Conservation (phyloP, 352 stramenopile species). For the Phytophthora vignae region DNA sequence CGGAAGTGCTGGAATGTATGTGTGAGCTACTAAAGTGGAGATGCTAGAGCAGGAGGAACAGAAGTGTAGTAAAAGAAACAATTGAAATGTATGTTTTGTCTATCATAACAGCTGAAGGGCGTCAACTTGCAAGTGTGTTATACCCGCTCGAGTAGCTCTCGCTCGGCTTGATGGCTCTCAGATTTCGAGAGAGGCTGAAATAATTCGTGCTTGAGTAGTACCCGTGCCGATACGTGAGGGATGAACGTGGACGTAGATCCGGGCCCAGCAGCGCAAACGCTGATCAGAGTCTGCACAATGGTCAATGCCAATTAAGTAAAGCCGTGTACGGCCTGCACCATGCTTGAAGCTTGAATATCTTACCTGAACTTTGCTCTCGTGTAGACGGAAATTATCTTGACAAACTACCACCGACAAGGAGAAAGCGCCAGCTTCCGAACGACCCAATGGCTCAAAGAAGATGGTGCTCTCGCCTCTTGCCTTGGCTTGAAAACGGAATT, state of each 20-base stretch:
- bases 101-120: not conserved
- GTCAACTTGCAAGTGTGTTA: not conserved
- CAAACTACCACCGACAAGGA: conserved; percentile 15
- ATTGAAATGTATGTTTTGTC: conserved; percentile 2
- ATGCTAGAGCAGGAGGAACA: not conserved
- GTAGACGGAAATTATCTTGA: conserved; percentile 23
- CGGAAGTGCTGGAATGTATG: conserved; percentile 2
- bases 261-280: not conserved
- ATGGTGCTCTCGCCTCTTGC: conserved; percentile 10
- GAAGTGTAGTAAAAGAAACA: conserved; percentile 3
- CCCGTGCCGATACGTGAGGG: not conserved
- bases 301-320: not conserved
- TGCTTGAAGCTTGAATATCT: not conserved
- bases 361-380: conserved; percentile 26
- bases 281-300: conserved; percentile 13
- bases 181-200: conserved; percentile 26
- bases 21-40: not conserved
- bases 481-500: conserved; percentile 22
- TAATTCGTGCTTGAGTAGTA: conserved; percentile 27
- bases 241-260: not conserved
- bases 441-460: conserved; percentile 3
- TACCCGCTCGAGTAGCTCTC: conserved; percentile 14
- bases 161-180: conserved; percentile 21
- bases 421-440: not conserved
- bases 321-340: not conserved